Evolutionary conservation across 306 rosid genomes (phyloP).

Genomic region (Geum urbanum): DNA sequence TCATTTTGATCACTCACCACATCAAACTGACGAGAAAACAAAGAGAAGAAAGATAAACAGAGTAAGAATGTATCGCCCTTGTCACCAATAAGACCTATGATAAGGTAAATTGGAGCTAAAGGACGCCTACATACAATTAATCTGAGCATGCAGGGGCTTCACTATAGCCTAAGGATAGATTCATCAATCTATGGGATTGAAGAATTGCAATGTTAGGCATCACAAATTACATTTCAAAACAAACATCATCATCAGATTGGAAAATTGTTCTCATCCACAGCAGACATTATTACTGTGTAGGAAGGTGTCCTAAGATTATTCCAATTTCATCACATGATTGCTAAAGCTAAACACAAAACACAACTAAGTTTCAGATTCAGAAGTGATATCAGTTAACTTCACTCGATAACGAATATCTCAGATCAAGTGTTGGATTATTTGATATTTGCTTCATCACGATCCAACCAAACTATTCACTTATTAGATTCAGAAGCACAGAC

Average conservation of each 20-base stretch:
- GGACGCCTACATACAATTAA: constrained; percentile 4
- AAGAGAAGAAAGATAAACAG: neutral
- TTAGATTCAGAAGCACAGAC: neutral
- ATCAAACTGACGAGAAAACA: neutral
- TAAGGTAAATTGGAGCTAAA: constrained; percentile 26
- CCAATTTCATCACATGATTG: constrained; percentile 29
- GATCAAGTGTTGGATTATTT: constrained; percentile 49
- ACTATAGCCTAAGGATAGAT: constrained; percentile 26
- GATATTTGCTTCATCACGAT: constrained; percentile 38
- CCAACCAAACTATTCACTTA: neutral
- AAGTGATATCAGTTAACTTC: constrained; percentile 27
- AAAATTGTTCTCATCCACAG: constrained; percentile 43
- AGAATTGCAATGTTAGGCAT: constrained; percentile 22
- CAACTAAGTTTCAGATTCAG: constrained; percentile 20
- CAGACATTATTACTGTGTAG: constrained; percentile 28
- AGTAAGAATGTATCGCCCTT: constrained; percentile 15
- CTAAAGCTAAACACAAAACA: neutral
- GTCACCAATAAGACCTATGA: constrained; percentile 15
- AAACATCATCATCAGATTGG: constrained; percentile 39
- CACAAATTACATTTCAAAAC: neutral
- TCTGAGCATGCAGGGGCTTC: neutral
- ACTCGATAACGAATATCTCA: constrained; percentile 34
- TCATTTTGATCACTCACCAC: constrained; percentile 17
- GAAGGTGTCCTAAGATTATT: constrained; percentile 52
- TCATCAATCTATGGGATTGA: constrained; percentile 10